Percentiles rank a stretch among this genome's conserved stretches.
These are phyloP conservation scores for Syzygium aromaticum DNA, from an alignment of 345 rosid genomes.

Conservation along the genomic window DNA sequence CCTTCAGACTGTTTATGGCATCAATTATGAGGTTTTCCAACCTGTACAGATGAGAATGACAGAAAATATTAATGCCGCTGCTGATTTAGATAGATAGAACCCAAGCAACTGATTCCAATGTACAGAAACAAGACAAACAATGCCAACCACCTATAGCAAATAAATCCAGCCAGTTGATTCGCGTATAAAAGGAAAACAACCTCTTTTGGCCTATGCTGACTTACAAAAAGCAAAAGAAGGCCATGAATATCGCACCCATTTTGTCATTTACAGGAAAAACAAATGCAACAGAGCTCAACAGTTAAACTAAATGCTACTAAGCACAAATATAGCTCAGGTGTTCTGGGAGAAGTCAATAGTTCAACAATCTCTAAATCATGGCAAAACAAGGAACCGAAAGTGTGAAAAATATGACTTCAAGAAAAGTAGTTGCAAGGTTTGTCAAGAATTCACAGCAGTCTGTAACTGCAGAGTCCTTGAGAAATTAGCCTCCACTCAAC, in stretches of 20 bases:
- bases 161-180: neutral
- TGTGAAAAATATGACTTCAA: neutral
- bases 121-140: neutral
- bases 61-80: neutral
- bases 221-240: neutral
- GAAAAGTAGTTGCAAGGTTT: neutral
- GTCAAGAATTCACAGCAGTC: neutral
- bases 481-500: neutral
- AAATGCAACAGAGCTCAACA: neutral
- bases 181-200: neutral
- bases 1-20: conserved; percentile 78
- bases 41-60: conserved; percentile 28
- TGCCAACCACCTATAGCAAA: neutral
- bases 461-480: neutral
- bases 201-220: neutral
- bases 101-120: neutral
- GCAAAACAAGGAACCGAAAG: neutral
- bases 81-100: neutral
- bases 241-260: neutral
- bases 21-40: conserved; percentile 88
- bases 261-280: neutral
- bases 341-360: neutral
- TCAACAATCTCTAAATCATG: neutral
- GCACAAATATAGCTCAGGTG: neutral
- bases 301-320: neutral